phyloP scores from a whole-genome alignment of 176 grass and related monocot genomes.

The Neostapfia colusana region DNA sequence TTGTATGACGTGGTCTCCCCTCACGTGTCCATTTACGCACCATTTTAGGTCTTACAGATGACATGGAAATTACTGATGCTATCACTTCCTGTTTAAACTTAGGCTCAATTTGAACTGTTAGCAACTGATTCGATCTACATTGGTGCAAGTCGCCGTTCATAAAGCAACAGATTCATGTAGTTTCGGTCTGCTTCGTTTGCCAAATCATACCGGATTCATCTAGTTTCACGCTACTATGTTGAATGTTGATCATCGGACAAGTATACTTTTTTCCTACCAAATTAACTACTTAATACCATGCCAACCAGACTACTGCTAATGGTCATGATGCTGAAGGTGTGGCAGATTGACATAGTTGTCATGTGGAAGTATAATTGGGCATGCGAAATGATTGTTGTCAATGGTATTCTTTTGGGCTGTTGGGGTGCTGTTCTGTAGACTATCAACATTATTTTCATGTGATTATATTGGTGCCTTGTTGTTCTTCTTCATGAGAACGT shows the following conservation, averaged over 20 bases:
- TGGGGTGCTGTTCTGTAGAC: neutral
- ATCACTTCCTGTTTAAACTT: neutral
- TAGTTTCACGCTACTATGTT: neutral
- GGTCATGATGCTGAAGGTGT: neutral
- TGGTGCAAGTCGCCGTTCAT: neutral
- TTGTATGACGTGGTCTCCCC: neutral
- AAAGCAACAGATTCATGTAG: neutral
- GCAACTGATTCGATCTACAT: neutral
- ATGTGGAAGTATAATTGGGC: neutral
- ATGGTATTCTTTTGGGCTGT: neutral
- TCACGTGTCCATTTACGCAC: neutral
- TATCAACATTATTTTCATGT: neutral
- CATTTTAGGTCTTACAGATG: neutral
- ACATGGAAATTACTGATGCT: neutral
- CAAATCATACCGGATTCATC: neutral
- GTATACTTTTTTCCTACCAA: neutral
- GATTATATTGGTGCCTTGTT: neutral
- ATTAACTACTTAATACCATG: neutral
- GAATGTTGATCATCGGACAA: neutral
- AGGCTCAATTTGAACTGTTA: too few relatives aligned
- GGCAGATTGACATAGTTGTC: neutral
- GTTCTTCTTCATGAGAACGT: neutral
- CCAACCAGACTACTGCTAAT: neutral
- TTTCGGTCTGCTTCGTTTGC: neutral
- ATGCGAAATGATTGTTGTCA: neutral